phyloP scores from a whole-genome alignment of 139 green algal genomes.

The Eudorina sp. region DNA sequence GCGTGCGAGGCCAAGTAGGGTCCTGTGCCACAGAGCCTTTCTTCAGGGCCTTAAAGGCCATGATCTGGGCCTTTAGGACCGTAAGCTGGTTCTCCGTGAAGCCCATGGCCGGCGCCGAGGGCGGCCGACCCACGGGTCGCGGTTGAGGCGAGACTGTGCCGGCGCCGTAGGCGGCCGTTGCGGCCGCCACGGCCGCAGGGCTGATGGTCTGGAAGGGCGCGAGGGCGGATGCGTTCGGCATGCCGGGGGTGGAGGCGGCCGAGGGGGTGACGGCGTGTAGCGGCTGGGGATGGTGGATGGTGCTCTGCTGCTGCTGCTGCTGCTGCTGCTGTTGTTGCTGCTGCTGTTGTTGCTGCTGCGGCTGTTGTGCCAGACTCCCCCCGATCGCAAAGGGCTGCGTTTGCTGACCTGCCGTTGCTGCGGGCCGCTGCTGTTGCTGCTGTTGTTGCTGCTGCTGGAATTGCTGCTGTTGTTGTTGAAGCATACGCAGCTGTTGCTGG shows the following conservation, averaged over 20 bases:
- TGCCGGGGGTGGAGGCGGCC: background rate
- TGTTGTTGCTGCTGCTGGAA: constrained; percentile 3
- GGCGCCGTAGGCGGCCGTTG: background rate
- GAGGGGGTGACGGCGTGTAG: constrained; percentile 4
- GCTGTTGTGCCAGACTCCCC: background rate
- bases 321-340: background rate
- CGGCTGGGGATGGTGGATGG: constrained; percentile 26
- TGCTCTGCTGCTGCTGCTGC: background rate
- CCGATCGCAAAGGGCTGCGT: too few species aligned
- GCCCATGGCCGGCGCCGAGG: constrained; percentile 40
- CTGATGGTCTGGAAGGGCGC: background rate
- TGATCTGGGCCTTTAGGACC: constrained; percentile 68
- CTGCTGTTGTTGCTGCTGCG: background rate
- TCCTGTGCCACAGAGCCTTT: constrained; percentile 33
- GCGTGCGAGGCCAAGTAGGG: constrained; percentile 3
- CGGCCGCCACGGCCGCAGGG: background rate
- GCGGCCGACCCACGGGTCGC: constrained; percentile 33
- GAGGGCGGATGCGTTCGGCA: background rate
- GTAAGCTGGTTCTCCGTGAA: constrained; percentile 69
- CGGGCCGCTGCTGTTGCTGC: background rate
- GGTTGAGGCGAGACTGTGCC: background rate
- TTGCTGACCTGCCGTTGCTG: background rate
- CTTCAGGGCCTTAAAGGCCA: constrained; percentile 68
- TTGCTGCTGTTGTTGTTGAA: constrained; percentile 9
- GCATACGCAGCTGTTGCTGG: background rate